These are phyloP conservation scores for Vitis rotundifolia DNA, from an alignment of 164 flowering plant species.

Conservation along the genomic window DNA sequence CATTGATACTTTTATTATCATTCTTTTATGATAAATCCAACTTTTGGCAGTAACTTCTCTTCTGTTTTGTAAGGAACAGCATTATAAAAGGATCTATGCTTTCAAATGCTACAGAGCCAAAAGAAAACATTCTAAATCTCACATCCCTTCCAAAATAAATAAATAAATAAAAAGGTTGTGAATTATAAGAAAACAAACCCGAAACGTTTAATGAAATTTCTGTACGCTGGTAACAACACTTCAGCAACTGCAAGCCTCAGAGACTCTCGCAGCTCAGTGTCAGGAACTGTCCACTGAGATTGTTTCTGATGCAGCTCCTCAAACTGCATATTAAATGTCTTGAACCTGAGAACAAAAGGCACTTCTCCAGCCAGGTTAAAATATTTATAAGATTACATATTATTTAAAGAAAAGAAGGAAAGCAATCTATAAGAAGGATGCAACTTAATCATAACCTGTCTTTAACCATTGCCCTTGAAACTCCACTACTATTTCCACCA, in stretches of 20 bases:
- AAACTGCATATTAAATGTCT: conserved; percentile 54
- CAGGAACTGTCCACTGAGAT: conserved; percentile 66
- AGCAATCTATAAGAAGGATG: neutral
- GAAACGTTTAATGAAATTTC: conserved; percentile 51
- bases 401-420: neutral
- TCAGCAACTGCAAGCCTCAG: conserved; percentile 58
- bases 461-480: conserved; percentile 78
- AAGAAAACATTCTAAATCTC: neutral
- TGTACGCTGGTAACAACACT: conserved; percentile 56
- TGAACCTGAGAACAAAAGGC: conserved; percentile 35
- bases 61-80: neutral
- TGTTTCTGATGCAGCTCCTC: conserved; percentile 68
- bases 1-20: neutral
- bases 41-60: neutral
- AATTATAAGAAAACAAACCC: conserved; percentile 25
- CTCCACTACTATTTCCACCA: conserved; percentile 80
- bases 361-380: neutral
- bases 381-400: neutral
- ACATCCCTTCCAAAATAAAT: neutral
- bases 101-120: neutral
- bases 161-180: neutral
- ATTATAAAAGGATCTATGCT: too few species aligned
- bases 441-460: conserved; percentile 50
- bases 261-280: conserved; percentile 58
- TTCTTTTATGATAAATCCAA: neutral